Evolutionary conservation across 768 basidiomycete genomes (phyloP).

Genomic region (Cystofilobasidium macerans): DNA sequence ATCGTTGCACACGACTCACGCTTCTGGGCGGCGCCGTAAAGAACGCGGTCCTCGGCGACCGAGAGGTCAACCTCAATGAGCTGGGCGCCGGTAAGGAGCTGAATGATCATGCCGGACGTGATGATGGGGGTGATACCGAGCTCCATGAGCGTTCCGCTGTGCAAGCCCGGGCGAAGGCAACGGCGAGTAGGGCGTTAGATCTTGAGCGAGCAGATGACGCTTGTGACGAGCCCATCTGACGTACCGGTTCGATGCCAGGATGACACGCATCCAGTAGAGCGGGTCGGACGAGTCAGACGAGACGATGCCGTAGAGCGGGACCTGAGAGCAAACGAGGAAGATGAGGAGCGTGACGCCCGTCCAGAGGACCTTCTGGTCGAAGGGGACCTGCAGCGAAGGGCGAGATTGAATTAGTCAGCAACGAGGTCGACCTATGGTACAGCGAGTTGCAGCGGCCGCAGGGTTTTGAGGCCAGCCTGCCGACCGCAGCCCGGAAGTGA

Average conservation of each 20-base stretch:
- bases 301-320: slow-evolving; percentile 98
- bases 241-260: slow-evolving; percentile 77
- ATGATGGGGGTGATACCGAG: slow-evolving; percentile 95
- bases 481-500: no score
- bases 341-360: slow-evolving; percentile 98
- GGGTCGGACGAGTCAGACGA: slow-evolving; percentile 98
- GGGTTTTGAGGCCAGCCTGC: no score
- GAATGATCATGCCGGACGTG: slow-evolving; percentile 99
- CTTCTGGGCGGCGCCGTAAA: slow-evolving; percentile 95
- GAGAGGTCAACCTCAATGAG: slow-evolving; percentile 95
- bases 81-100: slow-evolving; percentile 92
- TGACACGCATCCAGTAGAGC: slow-evolving; percentile 99
- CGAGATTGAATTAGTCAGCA: background rate
- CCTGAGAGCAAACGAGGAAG: slow-evolving; percentile 98
- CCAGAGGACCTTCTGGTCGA: slow-evolving; percentile 37
- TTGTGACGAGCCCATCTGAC: background rate
- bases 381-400: slow-evolving; percentile 26
- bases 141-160: slow-evolving; percentile 92
- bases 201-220: no score
- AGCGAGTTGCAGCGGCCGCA: no score
- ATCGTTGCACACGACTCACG: slow-evolving; percentile 57
- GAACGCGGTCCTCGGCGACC: slow-evolving; percentile 88
- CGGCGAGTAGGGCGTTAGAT: background rate
- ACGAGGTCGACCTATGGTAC: no score
- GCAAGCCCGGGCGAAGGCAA: background rate